Percentiles rank a stretch among this genome's conserved stretches.
Conservation (phyloP, 1,284 basidiomycete species). For the Cryptococcus jaspeensis region DNA sequence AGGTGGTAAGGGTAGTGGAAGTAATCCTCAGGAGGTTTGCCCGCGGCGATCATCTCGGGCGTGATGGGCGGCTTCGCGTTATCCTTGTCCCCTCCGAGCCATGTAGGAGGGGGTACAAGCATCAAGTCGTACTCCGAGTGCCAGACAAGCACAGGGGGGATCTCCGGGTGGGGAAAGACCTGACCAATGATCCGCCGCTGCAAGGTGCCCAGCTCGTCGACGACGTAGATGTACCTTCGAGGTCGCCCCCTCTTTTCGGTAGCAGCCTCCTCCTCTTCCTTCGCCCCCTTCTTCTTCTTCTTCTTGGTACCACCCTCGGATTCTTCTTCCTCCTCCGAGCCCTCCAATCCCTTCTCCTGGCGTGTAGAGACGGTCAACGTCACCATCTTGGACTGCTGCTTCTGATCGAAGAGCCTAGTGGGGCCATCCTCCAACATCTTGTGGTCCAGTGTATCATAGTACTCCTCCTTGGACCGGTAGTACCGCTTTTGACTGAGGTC, state of each 20-base stretch:
- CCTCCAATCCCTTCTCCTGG: too few relatives aligned
- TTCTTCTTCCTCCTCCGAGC: neutral
- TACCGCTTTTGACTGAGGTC: constrained; percentile 18
- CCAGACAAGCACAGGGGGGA: constrained; percentile 36
- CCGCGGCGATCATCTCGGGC: constrained; percentile 20
- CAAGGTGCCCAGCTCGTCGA: constrained; percentile 34
- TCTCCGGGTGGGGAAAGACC: constrained; percentile 21
- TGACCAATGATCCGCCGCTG: constrained; percentile 33
- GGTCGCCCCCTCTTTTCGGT: constrained; percentile 37
- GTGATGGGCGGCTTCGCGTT: constrained; percentile 16
- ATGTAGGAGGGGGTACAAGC: constrained; percentile 19
- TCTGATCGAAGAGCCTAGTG: neutral
- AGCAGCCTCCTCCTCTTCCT: neutral
- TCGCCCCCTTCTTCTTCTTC: neutral
- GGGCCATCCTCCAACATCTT: neutral
- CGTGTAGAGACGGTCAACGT: neutral
- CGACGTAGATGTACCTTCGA: constrained; percentile 42
- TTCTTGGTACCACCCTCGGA: neutral
- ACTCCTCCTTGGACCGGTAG: constrained; percentile 3
- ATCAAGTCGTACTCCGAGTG: constrained; percentile 22
- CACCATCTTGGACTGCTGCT: neutral
- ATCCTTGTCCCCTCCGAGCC: too few relatives aligned
- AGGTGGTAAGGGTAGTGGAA: constrained; percentile 14
- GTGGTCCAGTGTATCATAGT: constrained; percentile 2
- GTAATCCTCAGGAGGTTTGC: constrained; percentile 28